Base-by-base conservation (phyloP, 495 filamentous ascomycete species). In the Penicillium cataractarum region DNA sequence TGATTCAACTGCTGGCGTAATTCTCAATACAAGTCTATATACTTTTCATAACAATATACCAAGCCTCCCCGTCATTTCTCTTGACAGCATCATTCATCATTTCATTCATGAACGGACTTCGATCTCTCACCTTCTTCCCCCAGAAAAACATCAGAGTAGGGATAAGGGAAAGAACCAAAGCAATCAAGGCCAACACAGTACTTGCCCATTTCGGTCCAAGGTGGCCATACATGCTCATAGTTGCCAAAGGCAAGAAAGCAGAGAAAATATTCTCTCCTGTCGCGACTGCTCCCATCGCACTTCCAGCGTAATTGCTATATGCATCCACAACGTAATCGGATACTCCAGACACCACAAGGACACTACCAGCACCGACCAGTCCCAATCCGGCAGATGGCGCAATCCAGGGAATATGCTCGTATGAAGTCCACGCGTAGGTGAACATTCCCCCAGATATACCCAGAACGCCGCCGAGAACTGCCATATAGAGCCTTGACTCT, bases 161-260 rank as follows among this genome's bases (percentile, higher is more conserved):
- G 15, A 68, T 68, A 46, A 74, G 50, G 29, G 66, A 71, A 19
- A 81, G 58, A n/a, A 53, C 61, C 40, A 79, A 37, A 15, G 72
- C 64, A 10, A 80, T 61, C 49, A 80, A 78, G 21, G 61, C 79
- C 26, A 80, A 61, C 27, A 82, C 35, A 5, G 70, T 74, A 55
- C 74, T 78, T 6, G 79, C 79, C 79, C 79, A 82, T 37, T 76
- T 68, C 55, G 76, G 73, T 3, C 78, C 78, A 5, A 81, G 60
- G 6, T 61, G 68, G 0, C 58, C 63, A 58, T 82, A 82, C 76
- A 82, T 78, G 35, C 67, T 68, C 63, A 64, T 61, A 2, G 76
- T 72, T 42, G 79, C 79, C 31, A 82, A 68, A 12, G 79, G 77
- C 27, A 75, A 60, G 55, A 73, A 76, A 9, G 65, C 74, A 6